A percentile compares a stretch with the other conserved stretches of the same genome.
phyloP scores from a whole-genome alignment of 768 basidiomycete species.

The Filobasidium floriforme region DNA sequence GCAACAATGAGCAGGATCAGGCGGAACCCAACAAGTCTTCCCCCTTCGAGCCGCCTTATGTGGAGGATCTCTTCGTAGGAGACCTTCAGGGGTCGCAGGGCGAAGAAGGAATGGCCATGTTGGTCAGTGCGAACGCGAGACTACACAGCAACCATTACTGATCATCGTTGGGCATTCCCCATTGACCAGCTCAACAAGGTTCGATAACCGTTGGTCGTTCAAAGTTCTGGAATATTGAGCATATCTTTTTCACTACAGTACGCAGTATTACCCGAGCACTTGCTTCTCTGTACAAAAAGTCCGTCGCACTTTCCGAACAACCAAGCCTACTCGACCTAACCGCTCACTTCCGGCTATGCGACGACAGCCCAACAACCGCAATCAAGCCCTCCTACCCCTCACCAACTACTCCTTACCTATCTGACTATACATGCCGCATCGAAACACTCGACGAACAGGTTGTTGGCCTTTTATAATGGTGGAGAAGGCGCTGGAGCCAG shows the following conservation, averaged over 20 bases:
- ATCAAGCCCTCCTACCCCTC: conserved; percentile 66
- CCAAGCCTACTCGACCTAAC: neutral
- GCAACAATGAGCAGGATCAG: conserved; percentile 29
- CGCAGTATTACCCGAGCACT: conserved; percentile 73
- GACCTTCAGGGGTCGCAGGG: conserved; percentile 54
- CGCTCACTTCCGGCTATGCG: conserved; percentile 13
- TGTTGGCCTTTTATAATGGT: conserved; percentile 91
- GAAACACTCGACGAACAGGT: conserved; percentile 50
- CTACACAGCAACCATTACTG: neutral
- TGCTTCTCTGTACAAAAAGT: conserved; percentile 83
- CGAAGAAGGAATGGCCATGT: conserved; percentile 50
- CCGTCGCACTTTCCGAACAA: conserved; percentile 19
- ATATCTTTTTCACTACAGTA: conserved; percentile 45
- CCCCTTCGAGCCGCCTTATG: conserved; percentile 84
- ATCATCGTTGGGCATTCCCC: neutral
- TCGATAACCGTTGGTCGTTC: neutral
- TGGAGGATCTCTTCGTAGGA: conserved; percentile 64
- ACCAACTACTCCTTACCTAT: conserved; percentile 71
- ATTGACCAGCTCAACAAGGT: conserved; percentile 33
- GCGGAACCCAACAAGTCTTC: conserved; percentile 49
- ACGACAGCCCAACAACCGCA: conserved; percentile 50
- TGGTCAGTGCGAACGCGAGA: conserved; percentile 30
- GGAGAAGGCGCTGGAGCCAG: conserved; percentile 61
- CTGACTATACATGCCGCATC: conserved; percentile 63
- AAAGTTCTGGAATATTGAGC: too few relatives aligned